Evolutionary conservation across 106 monocot genomes (phyloP).

Genomic region (Vanilla planifolia): DNA sequence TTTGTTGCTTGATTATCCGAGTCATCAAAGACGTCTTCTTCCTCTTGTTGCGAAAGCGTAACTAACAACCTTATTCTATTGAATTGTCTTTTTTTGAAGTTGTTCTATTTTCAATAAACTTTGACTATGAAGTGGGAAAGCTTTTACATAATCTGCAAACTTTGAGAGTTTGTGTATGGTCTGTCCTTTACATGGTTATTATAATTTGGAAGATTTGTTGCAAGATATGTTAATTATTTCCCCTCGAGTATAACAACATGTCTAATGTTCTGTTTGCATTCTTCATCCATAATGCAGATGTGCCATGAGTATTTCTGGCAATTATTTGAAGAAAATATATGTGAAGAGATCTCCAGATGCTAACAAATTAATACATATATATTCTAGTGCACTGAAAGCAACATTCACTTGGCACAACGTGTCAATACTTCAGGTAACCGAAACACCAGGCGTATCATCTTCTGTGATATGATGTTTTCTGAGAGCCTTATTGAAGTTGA

Average conservation of each 20-base stretch:
- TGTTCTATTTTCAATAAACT: neutral
- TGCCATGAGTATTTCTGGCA: conserved; percentile 70
- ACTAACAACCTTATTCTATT: neutral
- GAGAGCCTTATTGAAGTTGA: neutral
- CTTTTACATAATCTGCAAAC: no score
- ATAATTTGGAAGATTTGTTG: neutral
- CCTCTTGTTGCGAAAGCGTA: conserved; percentile 92
- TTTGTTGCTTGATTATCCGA: conserved; percentile 89
- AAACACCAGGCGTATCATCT: neutral
- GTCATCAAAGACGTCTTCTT: conserved; percentile 80
- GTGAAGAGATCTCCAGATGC: conserved; percentile 62
- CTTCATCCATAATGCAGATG: conserved; percentile 43
- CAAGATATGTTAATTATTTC: neutral
- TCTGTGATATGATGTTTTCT: neutral
- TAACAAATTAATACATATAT: conserved; percentile 68
- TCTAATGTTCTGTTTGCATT: neutral
- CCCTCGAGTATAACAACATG: neutral
- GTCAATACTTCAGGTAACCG: conserved; percentile 74
- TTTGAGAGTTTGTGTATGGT: no score
- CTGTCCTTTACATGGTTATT: no score
- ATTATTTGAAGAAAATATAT: conserved; percentile 60
- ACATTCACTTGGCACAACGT: conserved; percentile 86
- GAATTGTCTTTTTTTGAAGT: neutral
- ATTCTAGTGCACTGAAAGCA: conserved; percentile 94
- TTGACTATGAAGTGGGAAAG: no score